Base-by-base conservation (phyloP, 1,139 yeast genomes). In the Candida tetrigidarum region DNA sequence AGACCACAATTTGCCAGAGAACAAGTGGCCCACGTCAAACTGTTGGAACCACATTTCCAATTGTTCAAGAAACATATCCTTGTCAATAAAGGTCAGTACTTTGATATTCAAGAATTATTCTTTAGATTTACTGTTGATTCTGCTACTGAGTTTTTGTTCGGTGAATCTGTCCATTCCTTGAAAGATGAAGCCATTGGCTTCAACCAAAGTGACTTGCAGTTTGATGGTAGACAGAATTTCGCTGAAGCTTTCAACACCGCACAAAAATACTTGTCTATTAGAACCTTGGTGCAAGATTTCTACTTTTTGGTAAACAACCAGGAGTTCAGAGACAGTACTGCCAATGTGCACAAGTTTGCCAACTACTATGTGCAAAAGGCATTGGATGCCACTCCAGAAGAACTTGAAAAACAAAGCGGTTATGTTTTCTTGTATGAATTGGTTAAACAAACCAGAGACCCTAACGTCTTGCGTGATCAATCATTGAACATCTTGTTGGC, bases 1-100 rank as follows among this genome's bases (percentile, higher is more conserved):
- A 66, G 83, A 45, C 84, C 84, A 0, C 81, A 78, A 57, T 79
- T 79, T 56, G 64, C 77, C 14, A 64, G 80, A 42, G 81, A 77
- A 52, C 80, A 77, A 54, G 70, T 79, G 37, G 70, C 77, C 8
- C 81, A 76, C 50, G 67, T 78, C 28, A 64, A 66, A 43, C 51
- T 69, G 6, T 64, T 78, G 51, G 80, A 76, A 50, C 63, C 59
- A 7, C 81, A 77, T 51, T 54, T 74, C 12, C 69, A 69, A 50
- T 57, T 55, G n/a, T 59, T 78, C 44, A 57, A 67, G 28, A 58
- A 60, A 37, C 71, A 67, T 43, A 56, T 76, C 39, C 55, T 53
- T 12, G 52, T 52, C 33, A 49, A 54, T 25, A 46, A 58, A 5
- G 69, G 69, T 10, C 36, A 53, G 26, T 48, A 51, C 10, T 63